Percentiles rank a stretch among this genome's conserved stretches.
Evolutionary conservation across 352 stramenopile species (phyloP).

Genomic region (Globisporangium echinulatum): DNA sequence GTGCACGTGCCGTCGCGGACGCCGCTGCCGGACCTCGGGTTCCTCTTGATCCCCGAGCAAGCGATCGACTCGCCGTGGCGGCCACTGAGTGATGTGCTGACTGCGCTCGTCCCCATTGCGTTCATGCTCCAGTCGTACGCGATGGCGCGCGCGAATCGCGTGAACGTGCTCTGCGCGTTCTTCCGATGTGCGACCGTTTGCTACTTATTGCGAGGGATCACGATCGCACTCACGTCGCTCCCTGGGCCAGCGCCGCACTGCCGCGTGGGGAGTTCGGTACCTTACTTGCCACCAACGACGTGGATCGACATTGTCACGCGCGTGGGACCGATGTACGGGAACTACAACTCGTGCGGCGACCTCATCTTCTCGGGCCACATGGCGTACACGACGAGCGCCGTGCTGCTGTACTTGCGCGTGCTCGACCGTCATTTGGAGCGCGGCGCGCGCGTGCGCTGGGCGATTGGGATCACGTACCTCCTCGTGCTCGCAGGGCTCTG

Average conservation of each 20-base stretch:
- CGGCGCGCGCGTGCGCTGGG: conserved; percentile 46
- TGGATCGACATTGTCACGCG: conserved; percentile 74
- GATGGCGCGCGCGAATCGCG: conserved; percentile 46
- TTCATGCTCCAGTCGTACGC: conserved; percentile 50
- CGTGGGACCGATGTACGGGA: conserved; percentile 64
- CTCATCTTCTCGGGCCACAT: conserved; percentile 77
- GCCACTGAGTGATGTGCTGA: conserved; percentile 62
- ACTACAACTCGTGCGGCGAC: conserved; percentile 73
- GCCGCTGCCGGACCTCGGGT: conserved; percentile 64
- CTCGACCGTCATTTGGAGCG: conserved; percentile 47
- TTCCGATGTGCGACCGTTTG: conserved; percentile 64
- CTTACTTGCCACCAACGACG: conserved; percentile 52
- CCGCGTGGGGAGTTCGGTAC: conserved; percentile 23
- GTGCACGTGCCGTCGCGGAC: conserved; percentile 50
- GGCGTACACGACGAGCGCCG: conserved; percentile 60
- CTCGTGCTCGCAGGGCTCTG: conserved; percentile 41
- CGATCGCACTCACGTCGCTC: conserved; percentile 60
- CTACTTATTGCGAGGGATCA: conserved; percentile 67
- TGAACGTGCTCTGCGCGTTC: conserved; percentile 43
- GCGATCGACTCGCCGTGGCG: conserved; percentile 47
- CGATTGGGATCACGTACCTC: conserved; percentile 46
- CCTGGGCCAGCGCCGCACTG: conserved; percentile 68
- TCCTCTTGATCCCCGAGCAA: conserved; percentile 69
- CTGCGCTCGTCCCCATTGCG: conserved; percentile 44
- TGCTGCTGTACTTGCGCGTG: conserved; percentile 60